Conservation (phyloP, 805 yeast genomes). For the Kluyveromyces starmeri region DNA sequence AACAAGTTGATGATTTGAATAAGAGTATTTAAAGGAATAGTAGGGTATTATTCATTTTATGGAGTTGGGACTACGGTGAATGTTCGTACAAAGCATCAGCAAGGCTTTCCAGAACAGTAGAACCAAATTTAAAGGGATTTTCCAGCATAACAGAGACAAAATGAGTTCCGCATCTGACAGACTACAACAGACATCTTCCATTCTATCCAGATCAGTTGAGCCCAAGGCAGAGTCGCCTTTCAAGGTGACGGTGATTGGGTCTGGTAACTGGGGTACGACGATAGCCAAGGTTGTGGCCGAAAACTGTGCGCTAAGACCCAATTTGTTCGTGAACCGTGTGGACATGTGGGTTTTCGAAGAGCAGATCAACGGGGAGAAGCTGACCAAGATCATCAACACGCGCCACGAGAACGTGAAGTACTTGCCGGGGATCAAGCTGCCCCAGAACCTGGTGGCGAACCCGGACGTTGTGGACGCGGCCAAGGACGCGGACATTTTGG, state of each 20-base stretch:
- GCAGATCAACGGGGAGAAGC: conserved; percentile 59
- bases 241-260: conserved; percentile 74
- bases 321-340: conserved; percentile 62
- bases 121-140: too few species aligned
- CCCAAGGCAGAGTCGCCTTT: conserved; percentile 29
- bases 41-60: too few species aligned
- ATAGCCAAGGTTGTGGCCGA: conserved; percentile 94
- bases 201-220: conserved; percentile 20
- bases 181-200: conserved; percentile 25
- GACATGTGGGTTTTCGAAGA: conserved; percentile 98
- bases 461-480: conserved; percentile 76
- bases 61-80: too few species aligned
- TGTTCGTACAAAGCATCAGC: too few species aligned
- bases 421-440: conserved; percentile 80
- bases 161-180: conserved; percentile 23
- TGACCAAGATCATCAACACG: conserved; percentile 85
- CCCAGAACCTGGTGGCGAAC: conserved; percentile 78
- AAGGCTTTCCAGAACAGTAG: neutral
- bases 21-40: too few species aligned
- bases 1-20: too few species aligned
- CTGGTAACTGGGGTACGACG: conserved; percentile 98
- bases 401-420: conserved; percentile 92
- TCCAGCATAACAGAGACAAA: too few species aligned
- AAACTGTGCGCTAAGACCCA: conserved; percentile 63
- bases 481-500: conserved; percentile 71